phyloP scores from a whole-genome alignment of 2,329 filamentous ascomycete species.

The Fusarium ramigenum region DNA sequence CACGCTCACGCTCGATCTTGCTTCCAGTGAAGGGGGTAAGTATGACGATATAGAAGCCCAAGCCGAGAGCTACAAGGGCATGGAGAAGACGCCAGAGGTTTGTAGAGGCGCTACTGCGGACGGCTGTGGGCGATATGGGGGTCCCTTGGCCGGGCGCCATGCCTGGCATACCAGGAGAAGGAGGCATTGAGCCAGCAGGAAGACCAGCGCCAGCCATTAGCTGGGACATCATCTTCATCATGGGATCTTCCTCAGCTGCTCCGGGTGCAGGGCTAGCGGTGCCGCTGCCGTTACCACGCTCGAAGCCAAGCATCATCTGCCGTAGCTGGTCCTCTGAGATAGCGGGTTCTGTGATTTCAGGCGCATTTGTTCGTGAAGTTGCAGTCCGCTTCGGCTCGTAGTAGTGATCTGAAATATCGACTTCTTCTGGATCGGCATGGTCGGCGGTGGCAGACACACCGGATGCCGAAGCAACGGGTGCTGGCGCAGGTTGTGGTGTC shows the following conservation, averaged over 20 bases:
- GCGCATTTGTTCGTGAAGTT: conserved; percentile 42
- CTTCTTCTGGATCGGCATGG: conserved; percentile 75
- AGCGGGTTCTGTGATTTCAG: conserved; percentile 44
- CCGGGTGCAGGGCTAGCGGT: conserved; percentile 39
- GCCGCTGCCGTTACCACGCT: conserved; percentile 43
- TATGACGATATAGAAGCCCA: conserved; percentile 76
- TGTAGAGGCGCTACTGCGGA: conserved; percentile 47
- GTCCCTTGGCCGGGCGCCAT: conserved; percentile 44
- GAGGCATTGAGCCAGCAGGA: conserved; percentile 44
- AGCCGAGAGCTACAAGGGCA: conserved; percentile 73
- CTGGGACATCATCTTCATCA: conserved; percentile 77
- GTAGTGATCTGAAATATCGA: conserved; percentile 81
- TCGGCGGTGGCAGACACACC: conserved; percentile 45
- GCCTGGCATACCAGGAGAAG: conserved; percentile 51
- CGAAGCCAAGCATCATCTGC: conserved; percentile 71
- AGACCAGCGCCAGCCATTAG: conserved; percentile 63
- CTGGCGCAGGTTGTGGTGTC: conserved; percentile 45
- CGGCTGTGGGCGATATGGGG: conserved; percentile 45
- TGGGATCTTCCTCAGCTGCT: conserved; percentile 46
- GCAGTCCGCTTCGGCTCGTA: conserved; percentile 62
- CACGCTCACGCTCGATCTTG: conserved; percentile 65
- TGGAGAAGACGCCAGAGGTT: conserved; percentile 78
- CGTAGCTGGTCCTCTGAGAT: conserved; percentile 68
- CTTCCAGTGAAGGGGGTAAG: conserved; percentile 75
- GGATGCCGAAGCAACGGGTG: conserved; percentile 46